phyloP scores from a whole-genome alignment of 2,329 filamentous ascomycete species.

The Aspergillus novofumigatus region DNA sequence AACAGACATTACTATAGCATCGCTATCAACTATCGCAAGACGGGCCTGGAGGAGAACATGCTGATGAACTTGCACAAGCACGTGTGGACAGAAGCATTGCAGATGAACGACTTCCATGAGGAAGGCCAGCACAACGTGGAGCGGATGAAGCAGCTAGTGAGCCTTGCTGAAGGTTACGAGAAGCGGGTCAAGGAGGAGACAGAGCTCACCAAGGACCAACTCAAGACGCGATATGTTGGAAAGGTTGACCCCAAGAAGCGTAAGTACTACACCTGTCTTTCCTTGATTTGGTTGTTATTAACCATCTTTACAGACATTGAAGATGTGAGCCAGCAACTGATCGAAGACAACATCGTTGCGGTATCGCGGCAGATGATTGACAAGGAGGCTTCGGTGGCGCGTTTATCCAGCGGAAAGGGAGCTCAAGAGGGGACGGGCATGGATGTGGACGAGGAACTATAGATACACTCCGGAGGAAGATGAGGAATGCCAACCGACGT shows the following conservation, averaged over 20 bases:
- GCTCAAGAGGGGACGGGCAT: slow-evolving; percentile 52
- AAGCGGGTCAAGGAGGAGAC: slow-evolving; percentile 99
- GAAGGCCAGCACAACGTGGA: slow-evolving; percentile 86
- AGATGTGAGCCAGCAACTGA: slow-evolving; percentile 91
- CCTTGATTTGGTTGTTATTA: slow-evolving; percentile 12
- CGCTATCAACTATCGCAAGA: slow-evolving; percentile 96
- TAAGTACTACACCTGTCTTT: slow-evolving; percentile 33
- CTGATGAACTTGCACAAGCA: slow-evolving; percentile 99
- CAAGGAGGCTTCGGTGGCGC: slow-evolving; percentile 92
- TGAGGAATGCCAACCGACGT: neutral
- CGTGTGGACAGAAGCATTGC: slow-evolving; percentile 94
- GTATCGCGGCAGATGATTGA: slow-evolving; percentile 99
- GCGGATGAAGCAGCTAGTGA: slow-evolving; percentile 79
- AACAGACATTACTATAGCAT: slow-evolving; percentile 99
- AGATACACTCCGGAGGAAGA: slow-evolving; percentile 18
- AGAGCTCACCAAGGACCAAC: slow-evolving; percentile 91
- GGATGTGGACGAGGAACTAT: slow-evolving; percentile 64
- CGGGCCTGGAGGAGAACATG: slow-evolving; percentile 98
- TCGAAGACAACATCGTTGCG: slow-evolving; percentile 98
- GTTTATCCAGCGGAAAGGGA: slow-evolving; percentile 45
- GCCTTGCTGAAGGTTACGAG: slow-evolving; percentile 91
- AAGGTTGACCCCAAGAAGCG: slow-evolving; percentile 99
- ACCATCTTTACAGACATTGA: slow-evolving; percentile 65
- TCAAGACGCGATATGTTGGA: slow-evolving; percentile 98
- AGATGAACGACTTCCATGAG: slow-evolving; percentile 91